Evolutionary conservation across 768 basidiomycete genomes (phyloP).

Genomic region (Leccinellum luteum): DNA sequence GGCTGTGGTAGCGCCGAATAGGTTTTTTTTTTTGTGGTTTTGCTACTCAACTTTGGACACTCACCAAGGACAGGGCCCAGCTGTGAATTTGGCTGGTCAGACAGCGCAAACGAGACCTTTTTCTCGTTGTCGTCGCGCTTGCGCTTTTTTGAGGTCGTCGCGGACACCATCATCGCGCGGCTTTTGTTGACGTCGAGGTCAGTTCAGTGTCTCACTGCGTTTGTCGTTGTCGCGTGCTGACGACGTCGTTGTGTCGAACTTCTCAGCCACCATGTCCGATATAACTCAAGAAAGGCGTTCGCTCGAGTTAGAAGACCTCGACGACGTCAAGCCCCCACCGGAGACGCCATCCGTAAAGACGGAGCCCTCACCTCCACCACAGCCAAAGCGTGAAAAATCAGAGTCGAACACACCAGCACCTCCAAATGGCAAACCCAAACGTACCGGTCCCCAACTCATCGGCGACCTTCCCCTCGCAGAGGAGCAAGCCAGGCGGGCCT

Average conservation of each 20-base stretch:
- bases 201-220: conserved; percentile 17
- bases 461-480: conserved; percentile 77
- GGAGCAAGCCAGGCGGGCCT: conserved; percentile 66
- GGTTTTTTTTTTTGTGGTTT: neutral
- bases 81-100: conserved; percentile 33
- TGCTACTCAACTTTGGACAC: conserved; percentile 18
- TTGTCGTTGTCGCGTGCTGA: conserved; percentile 13
- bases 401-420: conserved; percentile 37
- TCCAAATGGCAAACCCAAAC: conserved; percentile 35
- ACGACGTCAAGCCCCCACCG: conserved; percentile 26
- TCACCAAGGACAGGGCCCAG: conserved; percentile 54
- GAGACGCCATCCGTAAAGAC: conserved; percentile 29
- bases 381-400: conserved; percentile 32
- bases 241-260: conserved; percentile 5
- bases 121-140: conserved; percentile 41
- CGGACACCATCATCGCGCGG: conserved; percentile 24
- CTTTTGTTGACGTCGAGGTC: conserved; percentile 24
- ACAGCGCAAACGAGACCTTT: conserved; percentile 37
- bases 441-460: conserved; percentile 64
- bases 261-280: conserved; percentile 19
- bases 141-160: conserved; percentile 43
- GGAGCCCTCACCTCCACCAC: conserved; percentile 31
- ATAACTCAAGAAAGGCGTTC: conserved; percentile 10
- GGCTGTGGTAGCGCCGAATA: conserved; percentile 35
- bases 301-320: conserved; percentile 20